Base-by-base conservation (phyloP, 129 eudicot species). In the Lactuca saligna region DNA sequence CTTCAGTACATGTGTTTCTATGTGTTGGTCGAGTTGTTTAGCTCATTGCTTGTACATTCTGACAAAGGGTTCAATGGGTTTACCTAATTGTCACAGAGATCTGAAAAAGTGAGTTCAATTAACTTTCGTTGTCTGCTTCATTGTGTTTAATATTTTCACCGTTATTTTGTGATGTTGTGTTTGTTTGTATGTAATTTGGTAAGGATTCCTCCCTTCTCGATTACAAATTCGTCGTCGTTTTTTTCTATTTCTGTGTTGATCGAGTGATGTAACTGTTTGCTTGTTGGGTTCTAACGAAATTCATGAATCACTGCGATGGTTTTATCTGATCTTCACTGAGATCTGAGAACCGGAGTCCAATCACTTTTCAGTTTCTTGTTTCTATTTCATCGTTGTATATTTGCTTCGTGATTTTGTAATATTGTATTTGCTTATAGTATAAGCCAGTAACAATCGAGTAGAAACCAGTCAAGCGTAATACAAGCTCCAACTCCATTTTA, bases 331-430 rank as follows among this genome's bases (percentile, higher is more conserved):
- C 76, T 61, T 20, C 38, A 11, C 35, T 37, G 54, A 61, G 57
- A 62, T 61, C 51, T 60, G 65, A 34, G 7, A 20, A 35, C 11
- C 31, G 61, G 3, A 71, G 69, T 71, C 66, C 49, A 7, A 9
- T 60, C 17, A 48, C 68, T 35, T 71, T 48, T 61, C 68, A 35
- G 3, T 71, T 60, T 71, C 33, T 39, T 53, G 63, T n/a, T n/a
- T n/a, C n/a, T n/a, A n/a, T n/a, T 37, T 37, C 44, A 3, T 63
- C 32, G 33, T 31, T 44, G 50, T 3, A 3, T 33, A 46, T 32
- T 31, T 50, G 58, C 13, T 9, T 42, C 49, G 3, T 42, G 49
- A 42, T 42, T 8, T 46, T 46, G 51, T 46, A 46, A 12, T 10
- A 11, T 4, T 10, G 51, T 12, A 46, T 46, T 46, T 46, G 5